Evolutionary conservation across 495 filamentous ascomycete genomes (phyloP), one percentile per base, ranked within the genome.

Genomic region (Hapsidospora chrysogenum): DNA sequence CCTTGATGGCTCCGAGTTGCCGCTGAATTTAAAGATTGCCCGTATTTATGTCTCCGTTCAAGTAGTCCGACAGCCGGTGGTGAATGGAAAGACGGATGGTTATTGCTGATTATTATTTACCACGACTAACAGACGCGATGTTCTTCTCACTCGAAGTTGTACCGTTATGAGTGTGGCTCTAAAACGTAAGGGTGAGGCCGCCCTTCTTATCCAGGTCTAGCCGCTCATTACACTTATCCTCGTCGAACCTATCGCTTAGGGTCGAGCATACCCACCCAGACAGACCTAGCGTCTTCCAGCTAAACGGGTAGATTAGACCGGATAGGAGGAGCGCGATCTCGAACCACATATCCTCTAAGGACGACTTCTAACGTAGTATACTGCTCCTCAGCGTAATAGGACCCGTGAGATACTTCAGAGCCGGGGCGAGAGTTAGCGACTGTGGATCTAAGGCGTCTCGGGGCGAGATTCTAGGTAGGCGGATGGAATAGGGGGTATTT

Each of bases 161-260:
- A 6, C 2, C 10, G 19, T 19, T 34, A 36, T 44, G 45, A 14
- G 37, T 46, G 30, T 48, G 46, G 11, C 39, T 43, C 43, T 43
- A 48, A 33, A 46, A 48, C 13, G 43, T 46, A 18, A 48, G 38
- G 17, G 35, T 40, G 11, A 41, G 33, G 25, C 46, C 46, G 9
- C 30, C 37, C 40, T 44, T 38, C 17, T 18, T 22, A 11, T 43
- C 23, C 6, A 40, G 13, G 9, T 26, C 36, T 14, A 48, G 11
- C 3, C 41, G 21, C 3, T 36, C 30, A 23, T 48, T 48, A 31
- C 46, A 48, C 20, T 19, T 33, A 25, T 17, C 17, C 17, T 35
- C 34, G 16, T 42, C 31, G 27, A 43, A 48, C 9, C n/a, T 18
- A 13, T 34, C 37, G 3, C 36, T 20, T 2, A 35, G 14, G 0